Conservation (phyloP, 345 rosid genomes). For the Hevea brasiliensis region DNA sequence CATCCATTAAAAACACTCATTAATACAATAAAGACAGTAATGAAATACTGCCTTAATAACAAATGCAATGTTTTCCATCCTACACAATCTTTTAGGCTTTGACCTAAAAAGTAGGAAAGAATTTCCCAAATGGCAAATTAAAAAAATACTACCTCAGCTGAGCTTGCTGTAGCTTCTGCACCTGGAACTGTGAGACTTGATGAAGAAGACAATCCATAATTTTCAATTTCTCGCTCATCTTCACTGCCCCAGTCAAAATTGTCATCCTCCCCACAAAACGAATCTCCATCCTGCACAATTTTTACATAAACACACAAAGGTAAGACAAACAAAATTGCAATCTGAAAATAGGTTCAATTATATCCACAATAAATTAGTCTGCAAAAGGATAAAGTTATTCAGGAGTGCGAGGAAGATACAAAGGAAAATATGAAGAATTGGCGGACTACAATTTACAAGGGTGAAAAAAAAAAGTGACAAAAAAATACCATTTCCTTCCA, state of each 20-base stretch:
- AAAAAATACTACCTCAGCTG: slow-evolving; percentile 18
- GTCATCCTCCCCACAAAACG: slow-evolving; percentile 38
- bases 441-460: not conserved
- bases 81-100: not conserved
- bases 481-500: slow-evolving; percentile 6
- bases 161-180: slow-evolving; percentile 25
- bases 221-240: slow-evolving; percentile 65
- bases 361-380: not conserved
- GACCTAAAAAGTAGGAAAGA: not conserved
- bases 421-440: not conserved
- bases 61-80: not conserved
- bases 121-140: not conserved
- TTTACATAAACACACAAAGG: not conserved
- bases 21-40: not conserved
- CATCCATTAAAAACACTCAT: not conserved
- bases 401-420: not conserved
- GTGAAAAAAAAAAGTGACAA: not conserved
- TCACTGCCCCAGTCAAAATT: slow-evolving; percentile 62
- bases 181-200: slow-evolving; percentile 24
- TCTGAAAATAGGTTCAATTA: not conserved
- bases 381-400: not conserved
- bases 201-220: slow-evolving; percentile 26
- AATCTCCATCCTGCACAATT: slow-evolving; percentile 38
- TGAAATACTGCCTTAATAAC: not conserved
- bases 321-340: not conserved